Conservation (phyloP, 2,329 filamentous ascomycete species). For the Fusarium paranaense region DNA sequence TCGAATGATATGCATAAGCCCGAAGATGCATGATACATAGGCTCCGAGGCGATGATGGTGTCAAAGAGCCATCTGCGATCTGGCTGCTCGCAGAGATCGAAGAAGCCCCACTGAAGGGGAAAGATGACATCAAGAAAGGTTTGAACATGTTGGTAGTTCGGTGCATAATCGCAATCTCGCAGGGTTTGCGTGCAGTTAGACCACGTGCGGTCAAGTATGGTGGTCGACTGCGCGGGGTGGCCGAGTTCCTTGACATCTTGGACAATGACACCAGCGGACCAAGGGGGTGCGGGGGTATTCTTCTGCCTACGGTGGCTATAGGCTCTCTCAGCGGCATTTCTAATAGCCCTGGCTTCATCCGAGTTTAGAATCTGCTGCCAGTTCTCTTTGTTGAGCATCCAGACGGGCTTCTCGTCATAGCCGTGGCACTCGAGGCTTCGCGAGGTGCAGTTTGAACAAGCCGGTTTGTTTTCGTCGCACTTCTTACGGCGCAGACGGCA, state of each 20-base stretch:
- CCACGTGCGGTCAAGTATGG: constrained; percentile 14
- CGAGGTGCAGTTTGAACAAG: constrained; percentile 2
- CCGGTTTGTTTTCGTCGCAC: constrained; percentile 14
- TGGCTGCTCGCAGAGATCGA: not conserved
- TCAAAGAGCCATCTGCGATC: constrained; percentile 17
- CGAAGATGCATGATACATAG: constrained; percentile 11
- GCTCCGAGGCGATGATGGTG: constrained; percentile 11
- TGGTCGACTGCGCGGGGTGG: not conserved
- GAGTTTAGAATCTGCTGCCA: constrained; percentile 18
- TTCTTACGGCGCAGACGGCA: constrained; percentile 18
- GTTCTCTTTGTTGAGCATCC: constrained; percentile 11
- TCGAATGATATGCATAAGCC: constrained; percentile 15
- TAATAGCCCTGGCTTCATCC: constrained; percentile 2
- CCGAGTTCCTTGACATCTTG: constrained; percentile 2
- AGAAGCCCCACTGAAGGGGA: constrained; percentile 17
- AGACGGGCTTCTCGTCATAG: constrained; percentile 5
- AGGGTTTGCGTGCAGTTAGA: constrained; percentile 8
- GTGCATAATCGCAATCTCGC: constrained; percentile 6
- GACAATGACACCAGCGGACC: constrained; percentile 4
- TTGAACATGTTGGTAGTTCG: constrained; percentile 8
- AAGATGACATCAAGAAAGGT: constrained; percentile 18
- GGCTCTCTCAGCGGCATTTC: not conserved
- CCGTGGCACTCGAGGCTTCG: not conserved
- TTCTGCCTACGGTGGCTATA: constrained; percentile 14
- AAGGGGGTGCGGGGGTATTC: too few species aligned